Base-by-base conservation (phyloP, 345 rosid species). In the Arabis hirsuta region DNA sequence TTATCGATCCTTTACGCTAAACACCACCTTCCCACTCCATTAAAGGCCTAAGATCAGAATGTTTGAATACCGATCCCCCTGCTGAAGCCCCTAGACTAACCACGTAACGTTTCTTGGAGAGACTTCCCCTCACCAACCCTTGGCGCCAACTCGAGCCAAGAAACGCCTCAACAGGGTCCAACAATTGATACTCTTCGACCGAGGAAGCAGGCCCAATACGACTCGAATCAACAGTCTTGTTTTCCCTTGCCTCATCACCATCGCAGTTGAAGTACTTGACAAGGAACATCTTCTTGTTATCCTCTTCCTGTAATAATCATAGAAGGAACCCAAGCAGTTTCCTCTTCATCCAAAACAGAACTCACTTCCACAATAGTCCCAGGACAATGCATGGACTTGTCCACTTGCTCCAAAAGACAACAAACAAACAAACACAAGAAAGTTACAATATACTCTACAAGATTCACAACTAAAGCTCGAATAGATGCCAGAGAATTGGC, bases 401-500 rank as follows among this genome's bases (percentile, higher is more conserved):
- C 61, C 36, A 81, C 42, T 81, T 81, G 56, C 93, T 86, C 78
- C 59, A 16, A 76, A 51, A 19, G 9, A 38, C 48, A 38, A 38
- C 38, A 51, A 24, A 24, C 24, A 27, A 27, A 51, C 12, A 65
- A 16, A 16, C 16, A 16, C 16, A 20, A 12, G 20, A 31, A 31
- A 31, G 34, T 27, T 27, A 27, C 3, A 27, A 16, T 16, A 16
- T 3, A 3, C 31, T 3, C 31, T 27, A 3, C 4, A 5, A 27
- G 31, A 27, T 27, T 27, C 31, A 27, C 6, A 31, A 31, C 16
- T 92, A 90, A 76, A 96, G 90, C 85, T 92, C 98, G n/a, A 92
- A 90, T 26, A 96, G 86, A 85, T 90, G 98, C 45, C 96, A 16
- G 88, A 34, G 96, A 86, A 65, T 84, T 92, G 68, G 99, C 69